Evolutionary conservation across 768 basidiomycete species (phyloP).

Genomic region (Pleurotus salmoneostramineus): DNA sequence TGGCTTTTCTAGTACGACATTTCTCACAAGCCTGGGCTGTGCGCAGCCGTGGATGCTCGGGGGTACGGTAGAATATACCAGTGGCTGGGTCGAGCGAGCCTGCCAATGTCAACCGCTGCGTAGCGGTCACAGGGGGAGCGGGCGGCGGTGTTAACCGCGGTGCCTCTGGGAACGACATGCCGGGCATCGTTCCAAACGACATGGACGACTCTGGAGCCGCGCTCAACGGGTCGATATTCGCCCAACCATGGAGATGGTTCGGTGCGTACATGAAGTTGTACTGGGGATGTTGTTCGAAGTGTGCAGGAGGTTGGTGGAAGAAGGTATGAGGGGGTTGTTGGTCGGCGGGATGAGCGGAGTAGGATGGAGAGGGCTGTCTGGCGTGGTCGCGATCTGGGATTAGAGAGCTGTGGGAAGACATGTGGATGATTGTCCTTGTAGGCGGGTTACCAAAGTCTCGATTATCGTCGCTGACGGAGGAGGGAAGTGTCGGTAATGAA

Average conservation of each 20-base stretch:
- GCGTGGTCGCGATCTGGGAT: not conserved
- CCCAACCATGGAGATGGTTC: not conserved
- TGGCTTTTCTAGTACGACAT: slow-evolving; percentile 69
- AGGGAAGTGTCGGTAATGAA: not conserved
- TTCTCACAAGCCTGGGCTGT: slow-evolving; percentile 77
- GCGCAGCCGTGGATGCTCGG: slow-evolving; percentile 61
- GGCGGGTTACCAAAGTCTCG: not conserved
- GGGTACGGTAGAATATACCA: slow-evolving; percentile 61
- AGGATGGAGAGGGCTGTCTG: not conserved
- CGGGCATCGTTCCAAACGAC: not conserved
- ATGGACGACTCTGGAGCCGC: not conserved
- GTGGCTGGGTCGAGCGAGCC: slow-evolving; percentile 63
- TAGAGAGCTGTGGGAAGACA: not conserved
- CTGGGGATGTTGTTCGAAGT: not conserved
- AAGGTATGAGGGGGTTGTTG: not conserved
- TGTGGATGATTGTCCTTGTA: not conserved
- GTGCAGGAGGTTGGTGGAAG: not conserved
- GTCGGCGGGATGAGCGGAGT: not conserved
- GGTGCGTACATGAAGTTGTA: not conserved
- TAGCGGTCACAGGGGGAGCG: not conserved
- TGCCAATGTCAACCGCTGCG: slow-evolving; percentile 32
- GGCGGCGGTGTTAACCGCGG: slow-evolving; percentile 3
- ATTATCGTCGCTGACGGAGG: not conserved
- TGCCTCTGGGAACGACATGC: slow-evolving; percentile 1
- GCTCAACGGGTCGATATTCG: not conserved